phyloP scores from a whole-genome alignment of 441 rosid genomes.

The Manihot esculenta region DNA sequence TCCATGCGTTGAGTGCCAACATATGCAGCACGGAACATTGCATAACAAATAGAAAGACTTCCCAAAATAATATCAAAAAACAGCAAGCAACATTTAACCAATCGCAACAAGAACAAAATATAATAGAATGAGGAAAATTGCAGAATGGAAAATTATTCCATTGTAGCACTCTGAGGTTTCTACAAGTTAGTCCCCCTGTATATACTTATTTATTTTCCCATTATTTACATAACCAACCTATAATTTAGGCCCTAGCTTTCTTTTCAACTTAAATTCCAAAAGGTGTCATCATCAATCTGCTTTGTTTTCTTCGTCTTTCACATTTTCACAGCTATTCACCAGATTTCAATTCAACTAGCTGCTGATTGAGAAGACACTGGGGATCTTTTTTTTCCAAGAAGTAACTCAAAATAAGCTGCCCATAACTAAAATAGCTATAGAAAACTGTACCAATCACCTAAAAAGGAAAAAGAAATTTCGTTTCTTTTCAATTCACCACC shows the following conservation, averaged over 20 bases:
- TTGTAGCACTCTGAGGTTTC: background rate
- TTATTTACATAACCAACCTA: background rate
- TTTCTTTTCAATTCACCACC: background rate
- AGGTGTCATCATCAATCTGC: background rate
- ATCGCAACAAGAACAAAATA: background rate
- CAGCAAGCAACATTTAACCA: background rate
- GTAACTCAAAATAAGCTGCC: background rate
- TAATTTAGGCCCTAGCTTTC: background rate
- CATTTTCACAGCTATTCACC: background rate
- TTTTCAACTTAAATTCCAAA: background rate
- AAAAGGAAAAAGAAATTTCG: background rate
- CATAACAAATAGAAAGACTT: background rate
- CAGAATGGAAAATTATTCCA: background rate
- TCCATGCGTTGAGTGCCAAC: slow-evolving; percentile 13
- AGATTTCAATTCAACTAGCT: background rate
- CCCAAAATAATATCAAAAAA: background rate
- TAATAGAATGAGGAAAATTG: background rate
- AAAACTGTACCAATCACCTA: background rate
- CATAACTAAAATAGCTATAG: background rate
- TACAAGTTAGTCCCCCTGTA: background rate
- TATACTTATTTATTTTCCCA: background rate
- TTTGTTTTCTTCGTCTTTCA: background rate
- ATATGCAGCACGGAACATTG: background rate
- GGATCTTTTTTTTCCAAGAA: background rate
- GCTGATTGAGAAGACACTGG: background rate